Evolutionary conservation across 208 protist species (phyloP).

Genomic region (Crithidia thermophila): DNA sequence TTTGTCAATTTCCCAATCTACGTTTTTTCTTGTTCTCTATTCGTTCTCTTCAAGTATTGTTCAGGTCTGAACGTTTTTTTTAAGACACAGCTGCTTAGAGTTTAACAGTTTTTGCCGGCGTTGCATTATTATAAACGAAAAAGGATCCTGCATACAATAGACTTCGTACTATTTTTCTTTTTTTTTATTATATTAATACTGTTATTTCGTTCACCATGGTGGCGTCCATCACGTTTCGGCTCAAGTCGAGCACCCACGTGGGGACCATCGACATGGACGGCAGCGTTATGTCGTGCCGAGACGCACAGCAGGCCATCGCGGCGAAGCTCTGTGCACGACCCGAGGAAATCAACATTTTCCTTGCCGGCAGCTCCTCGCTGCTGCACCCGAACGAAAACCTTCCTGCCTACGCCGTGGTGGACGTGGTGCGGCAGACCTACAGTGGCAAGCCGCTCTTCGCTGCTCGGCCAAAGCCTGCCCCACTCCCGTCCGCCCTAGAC

Average conservation of each 20-base stretch:
- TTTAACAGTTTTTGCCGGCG: background rate
- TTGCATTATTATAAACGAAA: background rate
- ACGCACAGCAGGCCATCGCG: slow-evolving; percentile 76
- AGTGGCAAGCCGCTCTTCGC: slow-evolving; percentile 23
- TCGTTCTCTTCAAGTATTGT: slow-evolving; percentile 1
- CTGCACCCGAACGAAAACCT: slow-evolving; percentile 84
- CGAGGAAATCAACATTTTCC: slow-evolving; percentile 81
- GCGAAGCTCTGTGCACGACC: slow-evolving; percentile 61
- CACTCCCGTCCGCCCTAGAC: background rate
- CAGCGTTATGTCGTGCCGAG: slow-evolving; percentile 64
- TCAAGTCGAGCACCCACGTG: slow-evolving; percentile 80
- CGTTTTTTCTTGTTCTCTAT: slow-evolving; percentile 11
- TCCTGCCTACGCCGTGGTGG: slow-evolving; percentile 73
- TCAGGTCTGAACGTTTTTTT: too few species aligned
- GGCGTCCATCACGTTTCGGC: slow-evolving; percentile 81
- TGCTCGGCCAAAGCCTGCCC: slow-evolving; percentile 12
- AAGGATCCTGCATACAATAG: background rate
- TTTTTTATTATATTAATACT: background rate
- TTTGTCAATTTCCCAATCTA: too few species aligned
- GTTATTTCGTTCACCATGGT: slow-evolving; percentile 31
- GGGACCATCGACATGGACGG: slow-evolving; percentile 76
- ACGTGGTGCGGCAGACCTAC: slow-evolving; percentile 73
- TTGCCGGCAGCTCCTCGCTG: slow-evolving; percentile 64
- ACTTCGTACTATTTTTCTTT: slow-evolving; percentile 2
- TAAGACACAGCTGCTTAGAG: too few species aligned